Conservation (phyloP, 352 stramenopile genomes). For the Pythium plurisporium region DNA sequence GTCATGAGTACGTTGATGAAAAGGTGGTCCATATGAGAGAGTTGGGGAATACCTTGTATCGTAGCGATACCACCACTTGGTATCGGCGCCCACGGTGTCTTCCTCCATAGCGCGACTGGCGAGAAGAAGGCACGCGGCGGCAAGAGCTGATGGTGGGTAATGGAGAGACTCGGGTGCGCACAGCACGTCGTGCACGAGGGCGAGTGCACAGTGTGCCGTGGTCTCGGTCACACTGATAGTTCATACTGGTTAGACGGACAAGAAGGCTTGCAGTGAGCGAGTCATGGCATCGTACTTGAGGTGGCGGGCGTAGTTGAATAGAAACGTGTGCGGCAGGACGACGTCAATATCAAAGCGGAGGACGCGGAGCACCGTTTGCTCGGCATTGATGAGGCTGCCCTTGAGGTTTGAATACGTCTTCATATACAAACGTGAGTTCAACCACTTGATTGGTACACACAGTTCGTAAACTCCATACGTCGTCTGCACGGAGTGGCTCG, state of each 20-base stretch:
- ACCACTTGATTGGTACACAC: background rate
- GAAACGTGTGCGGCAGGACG: constrained; percentile 28
- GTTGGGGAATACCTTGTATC: constrained; percentile 52
- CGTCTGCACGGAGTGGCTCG: constrained; percentile 28
- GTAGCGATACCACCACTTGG: constrained; percentile 51
- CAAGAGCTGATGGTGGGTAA: constrained; percentile 28
- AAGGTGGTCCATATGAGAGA: too few relatives aligned
- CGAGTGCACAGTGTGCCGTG: constrained; percentile 34
- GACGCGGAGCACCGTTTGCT: constrained; percentile 45
- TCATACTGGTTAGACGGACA: background rate
- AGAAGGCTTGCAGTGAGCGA: background rate
- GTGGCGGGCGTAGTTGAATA: constrained; percentile 32
- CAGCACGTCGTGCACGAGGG: constrained; percentile 34
- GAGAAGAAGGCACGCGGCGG: constrained; percentile 27
- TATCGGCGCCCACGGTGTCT: background rate
- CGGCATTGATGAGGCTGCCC: constrained; percentile 41
- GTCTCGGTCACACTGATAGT: constrained; percentile 24
- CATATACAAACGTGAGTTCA: background rate
- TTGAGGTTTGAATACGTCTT: constrained; percentile 44
- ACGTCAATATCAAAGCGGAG: constrained; percentile 48
- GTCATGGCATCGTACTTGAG: constrained; percentile 23
- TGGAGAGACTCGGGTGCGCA: constrained; percentile 21
- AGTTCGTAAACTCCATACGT: too few relatives aligned
- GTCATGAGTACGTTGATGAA: too few relatives aligned
- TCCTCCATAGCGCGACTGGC: constrained; percentile 18